Base-by-base conservation (phyloP, 2,329 filamentous ascomycete species). In the Neoscytalidium dimidiatum region DNA sequence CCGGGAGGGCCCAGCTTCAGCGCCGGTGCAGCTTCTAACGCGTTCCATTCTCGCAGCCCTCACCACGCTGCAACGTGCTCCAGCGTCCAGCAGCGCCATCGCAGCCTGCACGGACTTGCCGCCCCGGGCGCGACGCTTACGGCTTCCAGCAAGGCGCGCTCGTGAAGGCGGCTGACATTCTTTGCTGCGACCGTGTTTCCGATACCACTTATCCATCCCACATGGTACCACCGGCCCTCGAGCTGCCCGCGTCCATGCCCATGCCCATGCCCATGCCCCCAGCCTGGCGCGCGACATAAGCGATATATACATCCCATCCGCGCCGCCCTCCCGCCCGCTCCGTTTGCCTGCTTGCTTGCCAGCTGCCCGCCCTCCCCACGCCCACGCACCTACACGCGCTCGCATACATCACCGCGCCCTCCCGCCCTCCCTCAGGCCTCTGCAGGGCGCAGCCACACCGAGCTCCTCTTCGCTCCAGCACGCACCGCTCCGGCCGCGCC, bases 131-230 rank as follows among this genome's bases (percentile, higher is more conserved):
- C 56, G 13, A 31, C 41, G 57, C 28, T 48, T 46, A 33, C 43
- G 43, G 26, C 9, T 17, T 33, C 21, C 41, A 35, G 57, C 43
- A 61, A 33, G 57, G 52, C 35, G 52, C 38, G 52, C 52, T 57
- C 57, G 57, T 35, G 57, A 61, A 48, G 23, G 57, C 57, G 57
- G 57, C 57, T 61, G 38, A 61, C 57, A 46, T 61, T 61, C 57
- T 61, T 60, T 61, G 46, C 46, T 48, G 43, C 41, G 41, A 38
- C 57, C 41, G 28, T 61, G 28, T 35, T 61, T 48, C 57, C 57
- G 57, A 61, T 61, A 48, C 57, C 57, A 61, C 57, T 61, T 31
- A 48, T 61, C 57, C 26, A 57, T 57, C 52, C 52, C 52, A 57
- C 52, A 61, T 61, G 57, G 57, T 61, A 61, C 57, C 26, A 61